Conservation (phyloP, 306 rosid species). For the Rosa multiflora region DNA sequence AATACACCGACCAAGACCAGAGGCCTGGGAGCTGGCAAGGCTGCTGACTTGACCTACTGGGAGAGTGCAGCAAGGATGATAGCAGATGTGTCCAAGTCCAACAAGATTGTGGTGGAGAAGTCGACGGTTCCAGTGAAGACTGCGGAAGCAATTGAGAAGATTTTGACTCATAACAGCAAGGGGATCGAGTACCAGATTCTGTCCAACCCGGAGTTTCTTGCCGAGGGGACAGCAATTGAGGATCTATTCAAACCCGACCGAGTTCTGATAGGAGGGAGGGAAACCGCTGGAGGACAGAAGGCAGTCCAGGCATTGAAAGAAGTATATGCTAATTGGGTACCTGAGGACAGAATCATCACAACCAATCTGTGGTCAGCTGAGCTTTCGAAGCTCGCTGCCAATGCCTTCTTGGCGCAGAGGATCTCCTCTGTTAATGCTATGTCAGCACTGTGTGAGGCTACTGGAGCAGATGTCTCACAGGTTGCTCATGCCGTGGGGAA, state of each 20-base stretch:
- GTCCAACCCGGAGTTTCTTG: conserved; percentile 84
- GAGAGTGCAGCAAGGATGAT: conserved; percentile 84
- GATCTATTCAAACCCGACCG: conserved; percentile 71
- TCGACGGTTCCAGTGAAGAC: conserved; percentile 87
- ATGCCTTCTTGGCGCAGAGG: conserved; percentile 81
- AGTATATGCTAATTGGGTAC: conserved; percentile 74
- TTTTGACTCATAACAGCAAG: conserved; percentile 56
- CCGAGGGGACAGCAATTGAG: conserved; percentile 79
- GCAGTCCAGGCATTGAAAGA: conserved; percentile 59
- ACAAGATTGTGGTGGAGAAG: conserved; percentile 81
- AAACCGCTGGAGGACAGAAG: conserved; percentile 48
- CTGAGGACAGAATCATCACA: conserved; percentile 62
- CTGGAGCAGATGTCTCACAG: conserved; percentile 72
- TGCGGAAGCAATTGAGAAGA: conserved; percentile 75
- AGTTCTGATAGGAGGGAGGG: conserved; percentile 77
- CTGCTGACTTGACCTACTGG: conserved; percentile 86
- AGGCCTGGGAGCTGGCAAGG: conserved; percentile 84
- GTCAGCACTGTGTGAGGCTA: conserved; percentile 87
- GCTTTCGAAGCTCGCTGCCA: conserved; percentile 80
- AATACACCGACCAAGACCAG: conserved; percentile 73
- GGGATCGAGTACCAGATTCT: conserved; percentile 61
- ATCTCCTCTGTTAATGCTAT: conserved; percentile 80
- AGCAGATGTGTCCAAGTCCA: conserved; percentile 59
- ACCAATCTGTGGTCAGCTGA: conserved; percentile 86
- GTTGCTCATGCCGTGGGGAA: conserved; percentile 68